These are phyloP conservation scores for Fragaria nilgerrensis DNA, from an alignment of 306 rosid species.

Conservation along the genomic window DNA sequence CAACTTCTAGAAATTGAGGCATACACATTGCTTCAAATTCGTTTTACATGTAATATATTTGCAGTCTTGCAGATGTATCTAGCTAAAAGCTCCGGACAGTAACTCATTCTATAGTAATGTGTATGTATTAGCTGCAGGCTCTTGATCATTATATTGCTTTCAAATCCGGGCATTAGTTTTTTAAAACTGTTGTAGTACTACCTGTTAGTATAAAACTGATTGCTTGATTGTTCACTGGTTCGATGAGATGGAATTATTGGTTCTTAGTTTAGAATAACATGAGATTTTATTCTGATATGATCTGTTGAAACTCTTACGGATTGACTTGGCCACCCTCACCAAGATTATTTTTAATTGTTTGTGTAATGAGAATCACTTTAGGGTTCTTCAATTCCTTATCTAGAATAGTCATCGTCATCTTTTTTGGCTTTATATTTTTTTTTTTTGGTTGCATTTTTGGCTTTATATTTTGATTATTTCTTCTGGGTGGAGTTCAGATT, in stretches of 20 bases:
- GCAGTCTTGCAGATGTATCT: not conserved
- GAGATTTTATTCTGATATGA: not conserved
- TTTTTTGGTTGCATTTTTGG: too few relatives aligned
- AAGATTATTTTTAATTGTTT: not conserved
- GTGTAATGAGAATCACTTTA: not conserved
- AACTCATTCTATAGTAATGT: not conserved
- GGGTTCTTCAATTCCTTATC: not conserved
- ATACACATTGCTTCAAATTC: not conserved
- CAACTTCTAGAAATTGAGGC: constrained; percentile 3
- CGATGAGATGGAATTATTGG: not conserved
- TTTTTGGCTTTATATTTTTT: not conserved
- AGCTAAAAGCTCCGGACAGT: not conserved
- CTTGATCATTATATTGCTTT: not conserved
- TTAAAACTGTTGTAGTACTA: not conserved
- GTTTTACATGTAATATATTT: not conserved
- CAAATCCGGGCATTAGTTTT: not conserved
- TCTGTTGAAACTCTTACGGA: not conserved
- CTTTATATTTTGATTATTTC: not conserved
- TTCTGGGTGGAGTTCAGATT: not conserved
- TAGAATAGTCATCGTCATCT: not conserved
- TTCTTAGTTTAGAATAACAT: too few relatives aligned
- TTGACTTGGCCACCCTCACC: not conserved
- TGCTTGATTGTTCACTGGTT: not conserved
- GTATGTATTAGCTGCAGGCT: not conserved
- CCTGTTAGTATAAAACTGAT: not conserved